phyloP scores from a whole-genome alignment of 345 rosid species.

The Camelina hispida region DNA sequence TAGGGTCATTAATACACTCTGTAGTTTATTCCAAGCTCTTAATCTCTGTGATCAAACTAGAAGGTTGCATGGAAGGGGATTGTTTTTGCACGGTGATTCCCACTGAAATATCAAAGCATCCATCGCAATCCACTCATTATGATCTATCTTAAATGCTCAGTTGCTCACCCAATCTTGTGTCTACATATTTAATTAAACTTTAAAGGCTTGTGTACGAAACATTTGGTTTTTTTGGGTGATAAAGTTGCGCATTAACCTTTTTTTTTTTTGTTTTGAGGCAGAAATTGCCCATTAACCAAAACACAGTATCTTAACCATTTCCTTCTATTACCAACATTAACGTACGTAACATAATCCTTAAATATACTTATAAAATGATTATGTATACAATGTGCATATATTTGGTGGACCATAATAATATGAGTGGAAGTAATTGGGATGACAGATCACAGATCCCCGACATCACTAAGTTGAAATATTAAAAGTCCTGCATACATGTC shows the following conservation, averaged over 20 bases:
- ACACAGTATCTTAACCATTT: background rate
- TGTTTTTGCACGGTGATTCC: background rate
- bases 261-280: no score
- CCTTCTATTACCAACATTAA: background rate
- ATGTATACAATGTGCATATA: background rate
- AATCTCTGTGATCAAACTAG: background rate
- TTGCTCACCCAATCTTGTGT: slow-evolving; percentile 1
- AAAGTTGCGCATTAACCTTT: background rate
- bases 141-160: slow-evolving; percentile 19
- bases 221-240: background rate
- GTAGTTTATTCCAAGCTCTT: no score
- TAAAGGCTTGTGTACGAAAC: background rate
- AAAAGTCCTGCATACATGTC: background rate
- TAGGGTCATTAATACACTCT: no score
- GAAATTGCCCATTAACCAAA: no score
- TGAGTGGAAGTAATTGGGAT: background rate
- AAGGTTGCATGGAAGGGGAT: background rate
- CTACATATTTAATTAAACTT: background rate
- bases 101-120: background rate
- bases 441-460: background rate
- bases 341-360: background rate
- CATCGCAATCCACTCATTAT: background rate
- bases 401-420: slow-evolving; percentile 7
- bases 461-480: background rate
- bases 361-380: background rate